These are phyloP conservation scores for Dryadomyces quercivorus DNA, from an alignment of 2,329 filamentous ascomycete species.

Conservation along the genomic window DNA sequence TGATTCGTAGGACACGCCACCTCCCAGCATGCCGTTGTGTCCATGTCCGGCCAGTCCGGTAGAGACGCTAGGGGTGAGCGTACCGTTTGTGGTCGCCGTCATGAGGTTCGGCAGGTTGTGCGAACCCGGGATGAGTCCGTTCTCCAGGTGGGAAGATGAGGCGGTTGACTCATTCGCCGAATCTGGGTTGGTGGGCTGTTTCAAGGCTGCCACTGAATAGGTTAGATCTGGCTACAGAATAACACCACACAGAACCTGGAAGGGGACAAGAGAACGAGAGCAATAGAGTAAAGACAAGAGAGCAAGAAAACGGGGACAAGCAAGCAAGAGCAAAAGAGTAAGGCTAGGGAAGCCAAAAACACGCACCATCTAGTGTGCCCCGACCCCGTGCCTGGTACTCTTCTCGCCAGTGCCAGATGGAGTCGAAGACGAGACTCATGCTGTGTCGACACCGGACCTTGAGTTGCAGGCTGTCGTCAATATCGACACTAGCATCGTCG, in stretches of 20 bases:
- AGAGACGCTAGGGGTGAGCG: slow-evolving; percentile 37
- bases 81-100: slow-evolving; percentile 33
- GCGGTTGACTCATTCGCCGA: slow-evolving; percentile 62
- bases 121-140: slow-evolving; percentile 39
- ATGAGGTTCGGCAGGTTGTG: slow-evolving; percentile 35
- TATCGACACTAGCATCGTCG: slow-evolving; percentile 35
- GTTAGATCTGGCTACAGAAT: not conserved
- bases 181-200: slow-evolving; percentile 78
- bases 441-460: slow-evolving; percentile 76
- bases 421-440: slow-evolving; percentile 76
- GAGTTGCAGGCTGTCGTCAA: slow-evolving; percentile 63
- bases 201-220: slow-evolving; percentile 43
- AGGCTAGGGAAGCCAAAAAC: not conserved
- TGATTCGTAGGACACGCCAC: slow-evolving; percentile 46
- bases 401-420: slow-evolving; percentile 75
- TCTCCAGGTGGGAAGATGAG: slow-evolving; percentile 53
- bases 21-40: slow-evolving; percentile 32
- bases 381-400: slow-evolving; percentile 62
- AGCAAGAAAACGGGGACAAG: not conserved
- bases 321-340: not conserved
- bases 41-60: slow-evolving; percentile 30
- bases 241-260: not conserved
- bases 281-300: not conserved
- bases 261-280: not conserved
- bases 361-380: slow-evolving; percentile 56